Percentiles rank a stretch among this genome's conserved stretches.
phyloP scores from a whole-genome alignment of 2,329 filamentous ascomycete species.

The Penicillium sp. region DNA sequence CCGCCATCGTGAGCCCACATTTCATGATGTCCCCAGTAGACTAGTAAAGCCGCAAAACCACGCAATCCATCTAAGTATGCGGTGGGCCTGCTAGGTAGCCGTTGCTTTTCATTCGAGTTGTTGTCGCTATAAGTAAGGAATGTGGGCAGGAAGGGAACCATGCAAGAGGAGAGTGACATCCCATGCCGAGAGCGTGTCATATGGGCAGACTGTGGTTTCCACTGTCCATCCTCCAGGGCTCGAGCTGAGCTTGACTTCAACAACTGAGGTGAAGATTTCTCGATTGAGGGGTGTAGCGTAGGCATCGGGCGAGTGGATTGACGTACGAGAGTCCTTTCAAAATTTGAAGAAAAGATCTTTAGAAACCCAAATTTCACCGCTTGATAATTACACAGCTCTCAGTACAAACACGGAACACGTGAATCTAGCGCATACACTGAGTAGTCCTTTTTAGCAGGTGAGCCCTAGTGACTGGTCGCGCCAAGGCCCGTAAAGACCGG shows the following conservation, averaged over 20 bases:
- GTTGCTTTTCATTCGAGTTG: slow-evolving; percentile 3
- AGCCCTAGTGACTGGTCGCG: background rate
- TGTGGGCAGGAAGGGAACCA: background rate
- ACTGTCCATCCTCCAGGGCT: background rate
- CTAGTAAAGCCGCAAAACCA: slow-evolving; percentile 65
- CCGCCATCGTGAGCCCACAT: slow-evolving; percentile 55
- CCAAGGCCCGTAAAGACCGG: background rate
- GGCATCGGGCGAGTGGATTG: background rate
- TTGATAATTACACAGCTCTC: background rate
- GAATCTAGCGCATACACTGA: background rate
- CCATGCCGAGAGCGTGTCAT: background rate
- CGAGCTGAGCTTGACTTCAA: background rate
- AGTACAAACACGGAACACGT: background rate
- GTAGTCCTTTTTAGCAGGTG: background rate
- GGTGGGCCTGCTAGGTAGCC: slow-evolving; percentile 42
- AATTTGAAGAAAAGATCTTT: background rate
- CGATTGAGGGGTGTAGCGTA: background rate
- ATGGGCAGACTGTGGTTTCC: slow-evolving; percentile 1
- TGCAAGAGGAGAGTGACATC: background rate
- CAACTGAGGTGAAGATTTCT: background rate
- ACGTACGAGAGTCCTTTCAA: background rate
- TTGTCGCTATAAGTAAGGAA: background rate
- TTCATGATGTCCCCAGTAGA: slow-evolving; percentile 63
- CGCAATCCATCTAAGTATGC: slow-evolving; percentile 66
- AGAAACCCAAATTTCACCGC: background rate